These are phyloP conservation scores for Wickerhamiella qilinensis DNA, from an alignment of 805 yeast genomes.

Conservation along the genomic window DNA sequence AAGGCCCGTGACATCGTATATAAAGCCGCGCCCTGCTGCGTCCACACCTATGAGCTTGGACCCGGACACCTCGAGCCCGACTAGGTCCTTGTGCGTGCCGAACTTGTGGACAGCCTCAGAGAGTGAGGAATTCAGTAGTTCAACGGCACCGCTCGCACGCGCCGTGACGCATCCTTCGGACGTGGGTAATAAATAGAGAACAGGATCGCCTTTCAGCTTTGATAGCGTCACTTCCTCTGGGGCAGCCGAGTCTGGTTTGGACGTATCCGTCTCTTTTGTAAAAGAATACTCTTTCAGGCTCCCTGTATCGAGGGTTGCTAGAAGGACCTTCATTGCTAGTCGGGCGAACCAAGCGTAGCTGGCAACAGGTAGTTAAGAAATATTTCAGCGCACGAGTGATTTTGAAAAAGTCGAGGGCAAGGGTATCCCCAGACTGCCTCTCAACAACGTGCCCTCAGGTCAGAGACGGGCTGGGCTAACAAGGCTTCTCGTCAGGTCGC, in stretches of 20 bases:
- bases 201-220: conserved; percentile 20
- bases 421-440: too few species aligned
- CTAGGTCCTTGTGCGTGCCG: conserved; percentile 3
- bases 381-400: too few species aligned
- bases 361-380: background rate
- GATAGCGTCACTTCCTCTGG: conserved; percentile 37
- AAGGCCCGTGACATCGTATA: conserved; percentile 17
- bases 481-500: too few species aligned
- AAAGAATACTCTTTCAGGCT: conserved; percentile 42
- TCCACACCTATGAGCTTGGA: conserved; percentile 18
- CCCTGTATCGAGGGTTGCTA: conserved; percentile 37
- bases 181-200: conserved; percentile 7
- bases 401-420: too few species aligned
- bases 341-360: background rate
- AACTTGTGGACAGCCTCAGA: conserved; percentile 10
- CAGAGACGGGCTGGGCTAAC: too few species aligned
- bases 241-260: conserved; percentile 46
- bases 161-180: conserved; percentile 12
- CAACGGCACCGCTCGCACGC: conserved; percentile 15
- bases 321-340: conserved; percentile 31
- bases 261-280: conserved; percentile 60
- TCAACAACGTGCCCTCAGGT: too few species aligned
- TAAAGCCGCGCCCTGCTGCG: conserved; percentile 18
- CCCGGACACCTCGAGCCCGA: conserved; percentile 9
- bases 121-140: conserved; percentile 8